Evolutionary conservation across 805 yeast species (phyloP), one percentile per base, ranked within the genome.

Genomic region (Gaillardinia entomophila): DNA sequence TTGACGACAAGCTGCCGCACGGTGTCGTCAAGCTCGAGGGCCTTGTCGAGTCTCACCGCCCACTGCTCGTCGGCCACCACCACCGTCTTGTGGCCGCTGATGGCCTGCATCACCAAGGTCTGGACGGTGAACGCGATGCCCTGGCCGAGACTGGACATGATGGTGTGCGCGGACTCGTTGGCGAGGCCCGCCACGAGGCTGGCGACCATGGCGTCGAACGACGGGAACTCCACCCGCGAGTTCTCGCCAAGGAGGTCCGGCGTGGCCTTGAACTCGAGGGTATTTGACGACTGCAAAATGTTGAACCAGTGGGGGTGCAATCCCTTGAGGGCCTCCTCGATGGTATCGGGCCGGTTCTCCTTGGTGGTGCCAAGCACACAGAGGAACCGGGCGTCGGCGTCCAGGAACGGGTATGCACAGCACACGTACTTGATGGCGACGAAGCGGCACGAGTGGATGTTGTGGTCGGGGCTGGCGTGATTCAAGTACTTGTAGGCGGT

Each of bases 281-380:
- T 60, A 28, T 65, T 67, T 3, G 75, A 57, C 0, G 81, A 63
- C 26, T 55, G 58, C 22, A 66, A 55, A 3, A 80, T 57, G 28
- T 71, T 71, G 50, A 78, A 83, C 86, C 89, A 82, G 52, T 82
- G 75, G 0, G 96, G 96, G 53, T 87, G 79, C 18, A 90, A 59
- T 0, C 97, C 97, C 40, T 75, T 77, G 4, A 53, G 55, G 0
- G 96, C 82, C 51, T 87, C 96, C 46, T 87, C 95, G 2, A 80
- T 62, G 0, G 85, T 77, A 43, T 86, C 95, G 2, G 84, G 67
- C 35, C 80, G 68, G 42, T 83, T 83, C 2, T 51, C 54, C 10
- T 68, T 48, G 14, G 73, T 59, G 4, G 84, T 55, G 11, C 88
- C 96, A 28, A 80, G 52, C 13, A 88, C 54, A 48, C 87, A 79